Evolutionary conservation across 331 rosid genomes (phyloP).

Genomic region (Spiraea crenata): DNA sequence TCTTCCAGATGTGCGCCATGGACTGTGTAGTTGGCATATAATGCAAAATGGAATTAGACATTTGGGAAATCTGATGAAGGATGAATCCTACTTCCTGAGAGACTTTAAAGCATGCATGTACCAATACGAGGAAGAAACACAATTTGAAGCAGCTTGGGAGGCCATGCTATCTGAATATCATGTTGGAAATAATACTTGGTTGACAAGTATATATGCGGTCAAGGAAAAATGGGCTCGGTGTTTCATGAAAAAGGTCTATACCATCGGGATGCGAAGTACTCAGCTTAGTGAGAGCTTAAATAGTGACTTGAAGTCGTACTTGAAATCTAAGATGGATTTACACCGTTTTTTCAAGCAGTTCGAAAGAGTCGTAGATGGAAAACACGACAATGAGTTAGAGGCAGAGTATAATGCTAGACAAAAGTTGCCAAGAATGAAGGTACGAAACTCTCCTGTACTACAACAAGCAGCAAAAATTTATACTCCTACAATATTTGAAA

Average conservation of each 20-base stretch:
- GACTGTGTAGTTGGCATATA: neutral
- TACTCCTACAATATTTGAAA: neutral
- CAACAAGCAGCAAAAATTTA: neutral
- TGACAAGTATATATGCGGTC: neutral
- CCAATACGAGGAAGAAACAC: neutral
- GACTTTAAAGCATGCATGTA: neutral
- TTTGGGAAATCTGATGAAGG: neutral
- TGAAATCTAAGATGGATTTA: neutral
- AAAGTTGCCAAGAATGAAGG: constrained; percentile 11
- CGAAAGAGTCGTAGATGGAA: neutral
- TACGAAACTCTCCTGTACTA: neutral
- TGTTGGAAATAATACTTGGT: neutral
- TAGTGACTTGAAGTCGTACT: constrained; percentile 4
- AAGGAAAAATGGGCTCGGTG: constrained; percentile 8
- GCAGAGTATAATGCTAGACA: neutral
- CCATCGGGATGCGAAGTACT: constrained; percentile 6
- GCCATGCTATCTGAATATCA: neutral
- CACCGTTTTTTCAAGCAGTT: neutral
- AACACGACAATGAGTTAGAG: neutral
- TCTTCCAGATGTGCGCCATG: neutral
- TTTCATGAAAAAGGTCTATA: neutral
- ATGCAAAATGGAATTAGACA: neutral
- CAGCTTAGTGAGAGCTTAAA: constrained; percentile 16
- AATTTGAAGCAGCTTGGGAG: neutral
- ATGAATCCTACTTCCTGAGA: neutral